Evolutionary conservation across 2,329 filamentous ascomycete species (phyloP), one percentile per base, ranked within the genome.

Genomic region (Beauveria scarabaeidicola): DNA sequence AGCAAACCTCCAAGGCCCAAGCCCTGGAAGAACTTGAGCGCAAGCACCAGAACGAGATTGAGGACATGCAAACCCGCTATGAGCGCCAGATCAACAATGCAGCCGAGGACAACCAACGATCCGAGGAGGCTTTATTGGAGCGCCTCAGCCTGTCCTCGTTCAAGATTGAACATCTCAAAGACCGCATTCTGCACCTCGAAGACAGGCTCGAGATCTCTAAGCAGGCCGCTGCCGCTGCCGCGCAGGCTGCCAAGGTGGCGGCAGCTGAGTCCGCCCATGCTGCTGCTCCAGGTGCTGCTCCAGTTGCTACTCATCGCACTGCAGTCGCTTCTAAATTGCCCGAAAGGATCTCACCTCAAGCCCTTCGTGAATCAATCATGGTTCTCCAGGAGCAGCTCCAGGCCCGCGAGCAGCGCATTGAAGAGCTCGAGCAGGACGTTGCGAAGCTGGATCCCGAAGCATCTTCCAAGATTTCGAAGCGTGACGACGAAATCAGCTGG

Each of bases 331-430:
- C 72, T 61, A 80, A 81, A 23, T 74, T 86, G 4, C 89, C 90
- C 0, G 91, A 94, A 71, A 96, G 89, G 78, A 90, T 97, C 61
- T 97, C 93, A 2, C 90, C 92, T 1, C 93, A 97, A 73, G 94
- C 94, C 7, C 82, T 99, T 36, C 88, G 94, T 32, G 94, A 99
- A 74, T 96, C 92, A 1, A 97, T 99, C 69, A 86, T 96, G 74
- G 94, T 97, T 19, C 80, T 99, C 27, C 94, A 99, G 74, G 93
- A 97, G 72, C 94, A 99, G 73, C 81, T 99, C 7, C 94, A 97
- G 72, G 91, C 94, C 66, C 91, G 94, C 57, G 94, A 99, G 75
- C 83, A 88, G 62, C 87, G 85, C 43, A 96, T 97, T 65, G 94
- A 99, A 70, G 84, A 88, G 63, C 86, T 97, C 13, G 90, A 96